Evolutionary conservation across 1,284 basidiomycete genomes (phyloP), one percentile per base, ranked within the genome.

Genomic region (Golubevia pallescens): DNA sequence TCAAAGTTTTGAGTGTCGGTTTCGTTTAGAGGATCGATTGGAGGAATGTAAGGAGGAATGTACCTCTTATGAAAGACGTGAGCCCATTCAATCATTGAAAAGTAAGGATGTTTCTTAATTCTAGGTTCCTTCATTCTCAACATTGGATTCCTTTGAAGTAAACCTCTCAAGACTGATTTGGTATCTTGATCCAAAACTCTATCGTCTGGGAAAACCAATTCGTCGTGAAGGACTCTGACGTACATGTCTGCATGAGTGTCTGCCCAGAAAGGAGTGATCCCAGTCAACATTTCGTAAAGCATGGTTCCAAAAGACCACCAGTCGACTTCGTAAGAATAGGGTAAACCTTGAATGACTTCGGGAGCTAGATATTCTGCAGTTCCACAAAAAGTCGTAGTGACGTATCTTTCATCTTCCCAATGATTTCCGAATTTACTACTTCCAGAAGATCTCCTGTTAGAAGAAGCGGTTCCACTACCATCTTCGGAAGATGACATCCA

Each of bases 301-400:
- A 98, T 97, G 68, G 95, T 97, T 19, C 95, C 95, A 78, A 97
- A 93, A 72, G 92, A 93, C 95, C 95, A 98, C 93, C 94, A 96
- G 85, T 98, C 95, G 20, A 96, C 94, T 75, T 95, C 93, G 81
- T 95, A 97, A 70, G 92, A 92, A 86, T 98, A 97, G 19, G 93
- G 90, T 72, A 93, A 87, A 2, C 94, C 93, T 79, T 94, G 92
- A 77, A 98, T 93, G 60, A 98, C 94, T 70, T 86, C 82, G 16
- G 86, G 86, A 3, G 85, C 94, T 16, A 97, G 89, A 80, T 97
- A 97, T 86, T 97, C 95, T 2, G 94, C 16, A 53, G 65, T 67
- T 21, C 93, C 93, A 85, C 93, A 94, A 83, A 94, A 94, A 10
- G 93, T 94, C 48, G 88, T 90, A 21, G 93, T 94, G 21, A 63